Evolutionary conservation across 352 stramenopile species (phyloP), one percentile per base, ranked within the genome.

Genomic region (Phytophthora tentaculata): DNA sequence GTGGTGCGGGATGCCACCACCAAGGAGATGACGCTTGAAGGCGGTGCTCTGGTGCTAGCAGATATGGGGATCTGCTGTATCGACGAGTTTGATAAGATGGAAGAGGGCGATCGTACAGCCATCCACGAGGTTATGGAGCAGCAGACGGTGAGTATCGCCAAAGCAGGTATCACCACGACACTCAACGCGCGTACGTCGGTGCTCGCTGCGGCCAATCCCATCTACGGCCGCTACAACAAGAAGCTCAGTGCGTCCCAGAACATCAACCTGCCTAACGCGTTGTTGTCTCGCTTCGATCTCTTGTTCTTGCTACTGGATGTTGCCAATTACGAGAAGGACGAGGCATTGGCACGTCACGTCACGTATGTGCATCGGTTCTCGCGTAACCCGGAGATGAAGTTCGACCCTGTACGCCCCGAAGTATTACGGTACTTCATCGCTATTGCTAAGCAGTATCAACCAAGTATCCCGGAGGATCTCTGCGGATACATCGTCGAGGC

Each of bases 111-210:
- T 72, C 91, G 98, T 52, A 99, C 98, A 2, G 97, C 98, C 8
- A 99, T 99, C 71, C 98, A 99, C 84, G 96, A 99, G 80, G 98
- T 99, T 6, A 99, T 99, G 98, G 98, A 99, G 81, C 97, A 99
- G 73, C 98, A 99, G 71, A 99, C 98, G 0, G 97, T 99, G 26
- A 96, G 88, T 68, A 98, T 99, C 65, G 97, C 98, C 29, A 99
- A 99, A 71, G 98, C 98, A 14, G 98, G 98, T 20, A 99, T 99
- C 69, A 98, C 98, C 0, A 99, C 98, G 8, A 99, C 97, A 13
- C 81, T 99, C 37, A 97, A 88, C 95, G 98, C 84, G 75, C 95
- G 77, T 81, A 99, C 58, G 76, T 99, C 83, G 72, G 98, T 99
- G 6, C 96, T 99, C 55, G 98, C 98, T 28, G 98, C 98, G 17